Conservation (phyloP, 2,329 filamentous ascomycete species). For the Aspergillus neoniger region DNA sequence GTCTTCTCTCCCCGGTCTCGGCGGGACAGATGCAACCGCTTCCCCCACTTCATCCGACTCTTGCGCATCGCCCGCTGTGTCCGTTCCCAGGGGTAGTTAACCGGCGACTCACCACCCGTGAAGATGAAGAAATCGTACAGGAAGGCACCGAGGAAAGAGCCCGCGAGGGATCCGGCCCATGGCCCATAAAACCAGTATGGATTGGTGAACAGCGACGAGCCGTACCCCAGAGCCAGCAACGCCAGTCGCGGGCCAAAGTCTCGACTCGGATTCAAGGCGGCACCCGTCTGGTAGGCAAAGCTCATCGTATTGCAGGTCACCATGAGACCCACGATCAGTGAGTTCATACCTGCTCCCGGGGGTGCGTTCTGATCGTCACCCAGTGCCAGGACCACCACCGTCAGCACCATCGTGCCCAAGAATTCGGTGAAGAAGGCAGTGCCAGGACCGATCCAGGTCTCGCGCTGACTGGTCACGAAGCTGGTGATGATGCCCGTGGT, state of each 20-base stretch:
- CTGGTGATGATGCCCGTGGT: slow-evolving; percentile 37
- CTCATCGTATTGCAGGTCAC: slow-evolving; percentile 35
- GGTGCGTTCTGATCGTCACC: slow-evolving; percentile 52
- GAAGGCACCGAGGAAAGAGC: slow-evolving; percentile 48
- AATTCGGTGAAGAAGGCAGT: slow-evolving; percentile 54
- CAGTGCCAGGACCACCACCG: slow-evolving; percentile 47
- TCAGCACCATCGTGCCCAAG: slow-evolving; percentile 45
- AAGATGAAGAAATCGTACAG: slow-evolving; percentile 57
- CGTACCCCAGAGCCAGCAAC: slow-evolving; percentile 49
- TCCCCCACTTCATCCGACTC: slow-evolving; percentile 40
- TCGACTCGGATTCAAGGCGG: slow-evolving; percentile 52
- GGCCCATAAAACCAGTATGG: slow-evolving; percentile 52
- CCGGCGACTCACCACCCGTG: slow-evolving; percentile 53
- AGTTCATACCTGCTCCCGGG: slow-evolving; percentile 54
- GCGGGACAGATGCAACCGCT: slow-evolving; percentile 27
- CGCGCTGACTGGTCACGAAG: slow-evolving; percentile 50
- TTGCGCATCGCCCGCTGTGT: slow-evolving; percentile 49
- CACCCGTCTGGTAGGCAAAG: slow-evolving; percentile 52
- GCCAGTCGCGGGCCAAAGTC: slow-evolving; percentile 55
- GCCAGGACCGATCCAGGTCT: slow-evolving; percentile 38
- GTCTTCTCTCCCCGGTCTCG: slow-evolving; percentile 13
- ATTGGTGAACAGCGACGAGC: slow-evolving; percentile 43
- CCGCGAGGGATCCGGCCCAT: slow-evolving; percentile 43
- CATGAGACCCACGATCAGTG: slow-evolving; percentile 52
- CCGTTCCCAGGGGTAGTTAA: slow-evolving; percentile 52